Conservation (phyloP, 78 protist genomes). For the Planoprotostelium fungivorum region DNA sequence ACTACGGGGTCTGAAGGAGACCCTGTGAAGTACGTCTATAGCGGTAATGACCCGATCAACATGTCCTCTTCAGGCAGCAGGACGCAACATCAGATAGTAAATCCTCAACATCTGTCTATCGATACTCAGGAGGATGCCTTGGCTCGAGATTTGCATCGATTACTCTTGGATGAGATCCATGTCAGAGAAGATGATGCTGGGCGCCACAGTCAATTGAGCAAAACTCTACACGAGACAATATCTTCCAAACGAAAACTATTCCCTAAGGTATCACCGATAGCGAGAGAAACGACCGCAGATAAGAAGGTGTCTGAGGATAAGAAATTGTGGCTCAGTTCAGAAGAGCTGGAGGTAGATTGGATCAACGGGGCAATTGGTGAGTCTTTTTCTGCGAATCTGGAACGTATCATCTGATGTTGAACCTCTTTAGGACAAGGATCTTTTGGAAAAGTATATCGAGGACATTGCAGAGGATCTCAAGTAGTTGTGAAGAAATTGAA, state of each 20-base stretch:
- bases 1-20: too few relatives aligned
- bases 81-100: too few relatives aligned
- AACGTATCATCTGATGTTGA: neutral
- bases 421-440: conserved; percentile 59
- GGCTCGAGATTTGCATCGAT: neutral
- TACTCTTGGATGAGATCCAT: neutral
- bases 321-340: neutral
- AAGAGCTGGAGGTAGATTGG: neutral
- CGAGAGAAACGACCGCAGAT: neutral
- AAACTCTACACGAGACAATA: neutral
- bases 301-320: neutral
- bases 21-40: too few relatives aligned
- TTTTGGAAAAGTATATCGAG: conserved; percentile 63
- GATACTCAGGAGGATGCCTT: neutral
- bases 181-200: neutral
- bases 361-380: neutral
- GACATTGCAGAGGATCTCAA: conserved; percentile 58
- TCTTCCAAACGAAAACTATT: neutral
- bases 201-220: neutral
- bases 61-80: too few relatives aligned
- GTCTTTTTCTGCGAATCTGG: neutral
- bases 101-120: too few relatives aligned
- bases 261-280: neutral
- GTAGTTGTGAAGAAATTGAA: conserved; percentile 49
- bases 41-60: too few relatives aligned